phyloP scores from a whole-genome alignment of 257 asterid species.

The Ocimum tenuiflorum region DNA sequence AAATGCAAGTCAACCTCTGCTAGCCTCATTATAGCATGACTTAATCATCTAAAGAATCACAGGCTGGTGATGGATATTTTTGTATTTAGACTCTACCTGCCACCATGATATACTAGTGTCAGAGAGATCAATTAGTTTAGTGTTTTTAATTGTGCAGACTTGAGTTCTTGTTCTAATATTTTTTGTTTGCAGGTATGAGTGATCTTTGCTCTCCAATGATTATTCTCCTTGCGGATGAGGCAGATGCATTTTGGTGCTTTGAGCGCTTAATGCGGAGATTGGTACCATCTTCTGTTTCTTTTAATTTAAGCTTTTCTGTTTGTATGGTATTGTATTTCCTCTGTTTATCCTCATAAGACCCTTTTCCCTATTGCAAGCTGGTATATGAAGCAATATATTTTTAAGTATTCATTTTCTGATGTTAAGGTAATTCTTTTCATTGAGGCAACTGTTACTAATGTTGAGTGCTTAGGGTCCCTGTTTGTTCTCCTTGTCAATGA shows the following conservation, averaged over 20 bases:
- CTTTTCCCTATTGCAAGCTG: conserved; percentile 12
- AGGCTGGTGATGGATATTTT: conserved; percentile 5
- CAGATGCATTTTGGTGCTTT: conserved; percentile 98
- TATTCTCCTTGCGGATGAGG: conserved; percentile 81
- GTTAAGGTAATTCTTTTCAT: neutral
- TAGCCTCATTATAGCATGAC: neutral
- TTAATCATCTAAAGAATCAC: conserved; percentile 7
- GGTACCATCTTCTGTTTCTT: conserved; percentile 36
- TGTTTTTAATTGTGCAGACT: neutral
- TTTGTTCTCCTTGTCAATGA: conserved; percentile 6
- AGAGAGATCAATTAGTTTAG: neutral
- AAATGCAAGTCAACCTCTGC: neutral
- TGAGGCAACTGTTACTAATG: neutral
- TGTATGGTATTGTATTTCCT: neutral
- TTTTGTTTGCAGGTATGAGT: conserved; percentile 75
- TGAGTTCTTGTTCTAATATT: conserved; percentile 10
- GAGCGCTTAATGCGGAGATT: conserved; percentile 87
- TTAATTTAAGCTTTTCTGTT: conserved; percentile 12
- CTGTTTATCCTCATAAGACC: neutral
- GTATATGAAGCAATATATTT: conserved; percentile 9
- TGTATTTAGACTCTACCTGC: conserved; percentile 2
- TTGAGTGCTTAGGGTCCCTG: neutral
- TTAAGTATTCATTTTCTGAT: neutral
- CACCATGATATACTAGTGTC: neutral
- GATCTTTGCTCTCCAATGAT: conserved; percentile 97